Percentiles rank a stretch among this genome's conserved stretches.
These are phyloP conservation scores for Zasmidium cellare DNA, from an alignment of 2,329 filamentous ascomycete species.

Conservation along the genomic window DNA sequence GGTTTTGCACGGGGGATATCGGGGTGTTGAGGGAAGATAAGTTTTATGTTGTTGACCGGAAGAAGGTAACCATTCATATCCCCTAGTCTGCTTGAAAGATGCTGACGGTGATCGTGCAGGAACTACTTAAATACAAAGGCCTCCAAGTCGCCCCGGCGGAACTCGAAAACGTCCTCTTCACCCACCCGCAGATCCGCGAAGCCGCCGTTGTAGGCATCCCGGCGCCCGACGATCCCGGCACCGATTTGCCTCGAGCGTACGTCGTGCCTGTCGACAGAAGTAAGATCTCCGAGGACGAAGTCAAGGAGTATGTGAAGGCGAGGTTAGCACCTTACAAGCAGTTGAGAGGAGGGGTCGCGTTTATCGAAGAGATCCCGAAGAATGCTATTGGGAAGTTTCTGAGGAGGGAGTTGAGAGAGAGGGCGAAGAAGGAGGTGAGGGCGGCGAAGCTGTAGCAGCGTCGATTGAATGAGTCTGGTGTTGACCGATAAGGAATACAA, in stretches of 20 bases:
- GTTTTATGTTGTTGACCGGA: constrained; percentile 84
- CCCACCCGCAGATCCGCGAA: constrained; percentile 44
- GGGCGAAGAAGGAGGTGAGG: constrained; percentile 40
- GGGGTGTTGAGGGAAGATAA: constrained; percentile 77
- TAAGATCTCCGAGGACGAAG: constrained; percentile 34
- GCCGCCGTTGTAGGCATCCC: constrained; percentile 47
- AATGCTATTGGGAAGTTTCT: constrained; percentile 49
- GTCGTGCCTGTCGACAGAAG: constrained; percentile 38
- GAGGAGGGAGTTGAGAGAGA: constrained; percentile 43
- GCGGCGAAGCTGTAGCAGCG: neutral
- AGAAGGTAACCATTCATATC: constrained; percentile 27
- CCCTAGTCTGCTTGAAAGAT: neutral
- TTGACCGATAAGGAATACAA: neutral
- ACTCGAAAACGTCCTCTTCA: constrained; percentile 45
- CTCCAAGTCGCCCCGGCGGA: constrained; percentile 50
- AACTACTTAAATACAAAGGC: constrained; percentile 56
- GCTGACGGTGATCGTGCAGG: constrained; percentile 49
- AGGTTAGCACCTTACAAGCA: constrained; percentile 49
- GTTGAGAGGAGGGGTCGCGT: constrained; percentile 46
- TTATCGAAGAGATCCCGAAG: constrained; percentile 49
- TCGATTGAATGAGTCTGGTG: neutral
- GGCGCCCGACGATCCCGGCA: constrained; percentile 46
- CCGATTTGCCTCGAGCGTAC: constrained; percentile 46
- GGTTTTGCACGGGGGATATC: constrained; percentile 87
- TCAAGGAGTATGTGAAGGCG: constrained; percentile 42